Conservation (phyloP, 805 yeast species). For the Ogataea siamensis region DNA sequence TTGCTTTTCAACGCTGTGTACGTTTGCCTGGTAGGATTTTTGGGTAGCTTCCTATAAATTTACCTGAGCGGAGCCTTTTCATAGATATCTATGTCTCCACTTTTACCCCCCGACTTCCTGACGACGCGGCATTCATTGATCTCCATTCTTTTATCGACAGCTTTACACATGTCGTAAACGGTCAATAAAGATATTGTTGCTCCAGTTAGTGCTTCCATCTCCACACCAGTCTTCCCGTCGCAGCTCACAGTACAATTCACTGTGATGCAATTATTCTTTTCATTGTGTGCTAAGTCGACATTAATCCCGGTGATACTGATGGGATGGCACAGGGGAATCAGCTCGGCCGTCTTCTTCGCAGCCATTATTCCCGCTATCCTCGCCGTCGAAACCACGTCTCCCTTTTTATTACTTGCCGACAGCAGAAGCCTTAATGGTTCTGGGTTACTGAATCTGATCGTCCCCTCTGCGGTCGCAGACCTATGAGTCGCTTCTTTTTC, state of each 20-base stretch:
- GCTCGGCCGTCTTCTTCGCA: constrained; percentile 43
- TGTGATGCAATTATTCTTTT: constrained; percentile 22
- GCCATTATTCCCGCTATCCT: constrained; percentile 54
- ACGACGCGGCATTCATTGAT: constrained; percentile 38
- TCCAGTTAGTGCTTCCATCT: constrained; percentile 56
- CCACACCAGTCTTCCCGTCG: constrained; percentile 54
- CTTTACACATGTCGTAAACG: constrained; percentile 59
- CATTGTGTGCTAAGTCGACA: constrained; percentile 31
- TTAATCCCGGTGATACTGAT: constrained; percentile 41
- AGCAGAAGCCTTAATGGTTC: constrained; percentile 34
- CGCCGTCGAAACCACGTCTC: constrained; percentile 49
- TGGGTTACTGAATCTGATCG: constrained; percentile 38
- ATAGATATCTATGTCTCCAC: constrained; percentile 22
- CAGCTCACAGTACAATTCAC: constrained; percentile 43
- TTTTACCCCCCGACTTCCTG: constrained; percentile 44
- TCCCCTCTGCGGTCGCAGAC: constrained; percentile 43
- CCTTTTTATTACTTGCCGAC: constrained; percentile 43
- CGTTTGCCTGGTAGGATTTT: constrained; percentile 15
- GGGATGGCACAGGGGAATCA: constrained; percentile 54
- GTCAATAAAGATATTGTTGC: constrained; percentile 43
- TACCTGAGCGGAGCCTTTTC: background rate
- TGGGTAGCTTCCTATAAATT: constrained; percentile 12
- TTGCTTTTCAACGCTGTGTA: constrained; percentile 12
- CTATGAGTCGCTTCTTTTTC: constrained; percentile 40
- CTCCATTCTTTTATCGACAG: constrained; percentile 49